Percentiles rank a stretch among this genome's conserved stretches.
phyloP scores from a whole-genome alignment of 768 basidiomycete genomes.

The Tubosaeta sp. region DNA sequence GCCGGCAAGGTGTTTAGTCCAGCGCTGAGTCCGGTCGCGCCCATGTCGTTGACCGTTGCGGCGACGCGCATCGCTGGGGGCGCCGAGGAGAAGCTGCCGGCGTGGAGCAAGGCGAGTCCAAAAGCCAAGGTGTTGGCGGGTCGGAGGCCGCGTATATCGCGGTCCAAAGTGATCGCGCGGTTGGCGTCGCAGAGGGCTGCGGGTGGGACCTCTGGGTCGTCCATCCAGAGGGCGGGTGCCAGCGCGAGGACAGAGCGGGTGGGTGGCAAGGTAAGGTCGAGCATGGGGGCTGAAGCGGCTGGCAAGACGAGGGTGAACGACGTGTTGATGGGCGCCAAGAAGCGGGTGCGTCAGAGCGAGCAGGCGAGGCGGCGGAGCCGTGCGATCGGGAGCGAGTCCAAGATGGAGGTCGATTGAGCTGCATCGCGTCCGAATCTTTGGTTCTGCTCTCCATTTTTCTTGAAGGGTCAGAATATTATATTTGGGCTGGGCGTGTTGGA shows the following conservation, averaged over 20 bases:
- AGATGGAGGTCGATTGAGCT: slow-evolving; percentile 15
- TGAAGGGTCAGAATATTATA: slow-evolving; percentile 12
- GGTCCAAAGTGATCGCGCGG: slow-evolving; percentile 75
- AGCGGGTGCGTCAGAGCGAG: slow-evolving; percentile 73
- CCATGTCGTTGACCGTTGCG: slow-evolving; percentile 29
- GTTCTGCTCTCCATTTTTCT: neutral
- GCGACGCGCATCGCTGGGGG: slow-evolving; percentile 23
- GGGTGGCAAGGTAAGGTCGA: slow-evolving; percentile 44
- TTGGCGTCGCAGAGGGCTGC: slow-evolving; percentile 66
- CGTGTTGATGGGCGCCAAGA: slow-evolving; percentile 63
- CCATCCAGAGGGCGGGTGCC: slow-evolving; percentile 8
- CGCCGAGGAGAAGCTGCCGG: neutral
- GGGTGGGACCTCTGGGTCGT: slow-evolving; percentile 18
- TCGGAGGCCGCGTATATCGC: slow-evolving; percentile 74
- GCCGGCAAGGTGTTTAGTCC: slow-evolving; percentile 49
- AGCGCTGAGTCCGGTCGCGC: slow-evolving; percentile 36
- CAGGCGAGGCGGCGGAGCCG: slow-evolving; percentile 56
- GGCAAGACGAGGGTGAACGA: slow-evolving; percentile 33
- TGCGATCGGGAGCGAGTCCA: slow-evolving; percentile 14
- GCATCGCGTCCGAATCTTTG: neutral
- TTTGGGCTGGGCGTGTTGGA: neutral
- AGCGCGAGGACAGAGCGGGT: too few species aligned
- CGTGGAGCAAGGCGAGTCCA: slow-evolving; percentile 12
- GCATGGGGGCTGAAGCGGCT: slow-evolving; percentile 37
- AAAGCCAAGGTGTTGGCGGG: slow-evolving; percentile 35